Evolutionary conservation across 2,329 filamentous ascomycete species (phyloP).

Genomic region (Peltaster fructicola): DNA sequence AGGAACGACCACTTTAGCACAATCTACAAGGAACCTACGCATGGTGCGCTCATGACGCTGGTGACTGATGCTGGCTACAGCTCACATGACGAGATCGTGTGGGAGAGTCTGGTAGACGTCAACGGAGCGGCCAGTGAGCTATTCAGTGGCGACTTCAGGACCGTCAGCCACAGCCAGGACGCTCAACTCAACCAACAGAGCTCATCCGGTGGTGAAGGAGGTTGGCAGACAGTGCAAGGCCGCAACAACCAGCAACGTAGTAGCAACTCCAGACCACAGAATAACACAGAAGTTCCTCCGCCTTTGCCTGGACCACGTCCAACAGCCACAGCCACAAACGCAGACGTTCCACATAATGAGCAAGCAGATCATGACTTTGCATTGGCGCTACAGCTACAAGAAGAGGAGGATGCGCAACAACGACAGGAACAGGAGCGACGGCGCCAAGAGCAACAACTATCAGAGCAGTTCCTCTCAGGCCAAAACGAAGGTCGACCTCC

Average conservation of each 20-base stretch:
- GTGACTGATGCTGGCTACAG: conserved; percentile 90
- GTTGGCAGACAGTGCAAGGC: conserved; percentile 39
- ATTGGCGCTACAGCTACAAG: conserved; percentile 78
- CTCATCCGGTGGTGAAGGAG: conserved; percentile 20
- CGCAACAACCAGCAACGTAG: too few relatives aligned
- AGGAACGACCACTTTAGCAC: conserved; percentile 96
- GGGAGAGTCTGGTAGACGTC: conserved; percentile 84
- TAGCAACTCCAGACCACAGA: conserved; percentile 9
- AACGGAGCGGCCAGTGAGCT: conserved; percentile 70
- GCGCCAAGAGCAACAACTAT: conserved; percentile 47
- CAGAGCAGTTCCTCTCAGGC: conserved; percentile 44
- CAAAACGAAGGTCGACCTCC: conserved; percentile 29
- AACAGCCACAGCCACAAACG: conserved; percentile 3
- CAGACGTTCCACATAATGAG: conserved; percentile 33
- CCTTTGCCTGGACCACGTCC: conserved; percentile 13
- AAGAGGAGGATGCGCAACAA: conserved; percentile 74
- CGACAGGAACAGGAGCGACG: conserved; percentile 40
- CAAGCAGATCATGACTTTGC: conserved; percentile 73
- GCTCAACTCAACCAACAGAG: conserved; percentile 10
- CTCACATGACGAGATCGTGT: conserved; percentile 76
- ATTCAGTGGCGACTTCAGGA: conserved; percentile 75
- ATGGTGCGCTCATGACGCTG: conserved; percentile 57
- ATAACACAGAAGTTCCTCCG: conserved; percentile 7
- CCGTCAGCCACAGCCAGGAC: conserved; percentile 46
- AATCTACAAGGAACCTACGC: conserved; percentile 71